Conservation (phyloP, 2,329 filamentous ascomycete species). For the Dothiorella sarmentorum region DNA sequence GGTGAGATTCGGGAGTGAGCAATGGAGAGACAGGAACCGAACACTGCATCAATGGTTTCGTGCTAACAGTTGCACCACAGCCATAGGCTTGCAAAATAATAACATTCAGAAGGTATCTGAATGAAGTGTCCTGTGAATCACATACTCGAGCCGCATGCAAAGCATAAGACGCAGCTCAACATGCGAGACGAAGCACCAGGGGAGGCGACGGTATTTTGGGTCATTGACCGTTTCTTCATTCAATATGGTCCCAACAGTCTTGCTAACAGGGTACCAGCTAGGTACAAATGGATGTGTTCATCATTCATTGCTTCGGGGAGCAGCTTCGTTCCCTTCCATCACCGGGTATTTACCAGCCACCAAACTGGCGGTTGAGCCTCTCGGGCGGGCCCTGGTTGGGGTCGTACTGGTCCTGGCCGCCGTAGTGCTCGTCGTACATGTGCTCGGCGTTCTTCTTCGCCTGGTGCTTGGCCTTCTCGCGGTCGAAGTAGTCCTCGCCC, state of each 20-base stretch:
- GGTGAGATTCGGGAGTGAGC: too few species aligned
- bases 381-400: conserved; percentile 37
- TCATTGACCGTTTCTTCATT: not conserved
- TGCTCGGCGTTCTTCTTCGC: conserved; percentile 43
- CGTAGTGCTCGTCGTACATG: conserved; percentile 51
- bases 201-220: not conserved
- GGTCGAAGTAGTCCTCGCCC: conserved; percentile 49
- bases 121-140: not conserved
- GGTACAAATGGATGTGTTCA: not conserved
- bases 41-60: too few species aligned
- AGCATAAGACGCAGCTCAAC: not conserved
- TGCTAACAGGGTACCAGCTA: not conserved
- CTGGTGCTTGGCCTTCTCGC: conserved; percentile 46
- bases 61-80: too few species aligned
- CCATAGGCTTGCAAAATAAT: too few species aligned
- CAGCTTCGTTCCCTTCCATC: not conserved
- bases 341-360: conserved; percentile 17
- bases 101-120: not conserved
- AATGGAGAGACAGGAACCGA: too few species aligned
- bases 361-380: conserved; percentile 23
- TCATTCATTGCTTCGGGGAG: not conserved
- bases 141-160: not conserved
- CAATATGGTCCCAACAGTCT: not conserved
- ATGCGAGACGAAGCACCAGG: not conserved
- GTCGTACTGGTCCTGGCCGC: conserved; percentile 43